Conservation (phyloP, 2,329 filamentous ascomycete genomes). For the Epichloe coenophiala region DNA sequence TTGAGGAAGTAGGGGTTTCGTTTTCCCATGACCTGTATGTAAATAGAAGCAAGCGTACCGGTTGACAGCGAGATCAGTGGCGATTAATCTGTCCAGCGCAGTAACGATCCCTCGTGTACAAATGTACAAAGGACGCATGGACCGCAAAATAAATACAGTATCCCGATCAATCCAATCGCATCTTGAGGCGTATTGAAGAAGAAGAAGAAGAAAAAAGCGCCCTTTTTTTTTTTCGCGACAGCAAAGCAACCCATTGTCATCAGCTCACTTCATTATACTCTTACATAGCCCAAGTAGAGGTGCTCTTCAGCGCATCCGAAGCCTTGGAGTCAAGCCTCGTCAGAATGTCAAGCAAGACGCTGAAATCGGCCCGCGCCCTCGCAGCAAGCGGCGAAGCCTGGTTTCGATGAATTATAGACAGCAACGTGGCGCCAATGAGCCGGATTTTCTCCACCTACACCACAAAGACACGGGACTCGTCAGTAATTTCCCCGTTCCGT, state of each 20-base stretch:
- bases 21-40: not conserved
- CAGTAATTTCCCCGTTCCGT: not conserved
- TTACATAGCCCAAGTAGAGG: constrained; percentile 10
- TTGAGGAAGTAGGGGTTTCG: too few species aligned
- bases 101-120: too few species aligned
- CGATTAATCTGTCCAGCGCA: too few species aligned
- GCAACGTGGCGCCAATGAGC: constrained; percentile 22
- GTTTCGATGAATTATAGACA: constrained; percentile 26
- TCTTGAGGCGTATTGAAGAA: too few species aligned
- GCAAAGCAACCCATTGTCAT: too few species aligned
- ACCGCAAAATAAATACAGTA: too few species aligned
- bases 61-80: not conserved
- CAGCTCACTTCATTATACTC: not conserved
- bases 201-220: too few species aligned
- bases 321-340: constrained; percentile 28
- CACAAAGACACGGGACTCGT: not conserved
- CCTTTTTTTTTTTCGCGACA: too few species aligned
- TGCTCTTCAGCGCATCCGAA: constrained; percentile 24
- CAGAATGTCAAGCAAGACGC: constrained; percentile 25
- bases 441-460: constrained; percentile 26
- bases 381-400: constrained; percentile 21
- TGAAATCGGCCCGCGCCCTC: constrained; percentile 25
- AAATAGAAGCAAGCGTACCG: not conserved
- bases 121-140: too few species aligned
- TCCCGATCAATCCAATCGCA: too few species aligned